Evolutionary conservation across 306 rosid genomes (phyloP), one percentile per base, ranked within the genome.

Genomic region (Hippophae gyantsensis): DNA sequence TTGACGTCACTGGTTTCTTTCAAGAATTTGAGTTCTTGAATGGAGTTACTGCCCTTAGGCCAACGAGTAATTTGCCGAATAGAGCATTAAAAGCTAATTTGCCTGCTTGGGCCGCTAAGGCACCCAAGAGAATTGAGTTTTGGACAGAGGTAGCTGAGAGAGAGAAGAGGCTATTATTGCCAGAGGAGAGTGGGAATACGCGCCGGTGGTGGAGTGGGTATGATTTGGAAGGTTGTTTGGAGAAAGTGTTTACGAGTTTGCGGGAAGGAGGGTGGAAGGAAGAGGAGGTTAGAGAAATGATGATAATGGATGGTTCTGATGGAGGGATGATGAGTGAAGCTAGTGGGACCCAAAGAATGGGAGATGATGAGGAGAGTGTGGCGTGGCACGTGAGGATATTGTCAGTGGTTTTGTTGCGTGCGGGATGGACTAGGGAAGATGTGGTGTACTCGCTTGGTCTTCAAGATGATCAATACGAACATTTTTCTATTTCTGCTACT

Each of bases 381-480:
- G 50, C 5, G 57, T 61, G 70, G 82, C 87, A 78, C 66, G 77
- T 81, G 77, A 60, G 74, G 60, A 27, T 57, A 6, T 41, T 76
- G 32, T 73, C 86, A 0, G 0, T 52, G 79, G 61, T 53, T 50
- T 81, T 92, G 64, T 49, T 87, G 69, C 78, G 89, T 70, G 96
- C 82, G 79, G 98, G 98, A 6, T 92, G 98, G 98, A 75, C 73
- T 54, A 87, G 66, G 63, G 86, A 87, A 43, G 98, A 92, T 63
- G 83, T 85, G 47, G 76, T 65, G 78, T 62, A 85, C 83, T 75
- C 95, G 25, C 85, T 90, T 0, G 94, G 75, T n/a, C 56, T 59
- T 7, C 25, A 25, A 9, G 80, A 70, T 54, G 62, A 61, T 32
- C 38, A 32, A 32, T 32, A 32, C 5, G 38, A 32, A 32, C 38